These are phyloP conservation scores for Rhodotorula graminis DNA, from an alignment of 768 basidiomycete genomes.

Conservation along the genomic window DNA sequence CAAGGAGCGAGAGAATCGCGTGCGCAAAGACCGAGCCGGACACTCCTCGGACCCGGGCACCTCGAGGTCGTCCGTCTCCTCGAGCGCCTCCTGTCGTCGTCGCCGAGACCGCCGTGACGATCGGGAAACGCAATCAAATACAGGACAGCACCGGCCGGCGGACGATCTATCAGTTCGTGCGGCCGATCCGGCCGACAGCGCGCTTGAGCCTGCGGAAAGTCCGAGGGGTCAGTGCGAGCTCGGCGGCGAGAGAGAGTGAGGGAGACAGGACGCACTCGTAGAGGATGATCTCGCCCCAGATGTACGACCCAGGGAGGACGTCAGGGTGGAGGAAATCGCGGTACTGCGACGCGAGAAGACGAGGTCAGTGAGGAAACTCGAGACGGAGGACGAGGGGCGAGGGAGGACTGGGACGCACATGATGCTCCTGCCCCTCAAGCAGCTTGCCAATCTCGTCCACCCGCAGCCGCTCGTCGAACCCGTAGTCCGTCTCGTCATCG, in stretches of 20 bases:
- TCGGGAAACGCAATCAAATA: no score
- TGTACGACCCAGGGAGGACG: constrained; percentile 24
- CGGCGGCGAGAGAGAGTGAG: not conserved
- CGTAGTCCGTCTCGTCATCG: constrained; percentile 22
- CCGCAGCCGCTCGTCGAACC: constrained; percentile 37
- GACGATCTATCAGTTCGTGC: not conserved
- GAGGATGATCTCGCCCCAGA: constrained; percentile 36
- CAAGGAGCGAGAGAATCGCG: not conserved
- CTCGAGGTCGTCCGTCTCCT: no score
- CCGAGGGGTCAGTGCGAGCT: not conserved
- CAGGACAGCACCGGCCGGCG: not conserved
- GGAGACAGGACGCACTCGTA: constrained; percentile 26
- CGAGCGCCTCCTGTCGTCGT: not conserved
- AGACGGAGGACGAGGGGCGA: no score
- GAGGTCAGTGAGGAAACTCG: not conserved
- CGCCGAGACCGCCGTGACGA: no score
- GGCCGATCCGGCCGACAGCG: constrained; percentile 20
- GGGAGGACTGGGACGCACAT: constrained; percentile 5
- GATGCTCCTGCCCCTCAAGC: constrained; percentile 33
- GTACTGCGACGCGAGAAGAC: constrained; percentile 2
- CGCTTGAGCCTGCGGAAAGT: constrained; percentile 13
- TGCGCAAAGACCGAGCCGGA: not conserved
- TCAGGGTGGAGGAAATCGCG: constrained; percentile 36
- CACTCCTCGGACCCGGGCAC: not conserved
- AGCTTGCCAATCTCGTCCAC: constrained; percentile 36